These are phyloP conservation scores for Claviceps pusilla DNA, from an alignment of 2,329 filamentous ascomycete species.

Conservation along the genomic window DNA sequence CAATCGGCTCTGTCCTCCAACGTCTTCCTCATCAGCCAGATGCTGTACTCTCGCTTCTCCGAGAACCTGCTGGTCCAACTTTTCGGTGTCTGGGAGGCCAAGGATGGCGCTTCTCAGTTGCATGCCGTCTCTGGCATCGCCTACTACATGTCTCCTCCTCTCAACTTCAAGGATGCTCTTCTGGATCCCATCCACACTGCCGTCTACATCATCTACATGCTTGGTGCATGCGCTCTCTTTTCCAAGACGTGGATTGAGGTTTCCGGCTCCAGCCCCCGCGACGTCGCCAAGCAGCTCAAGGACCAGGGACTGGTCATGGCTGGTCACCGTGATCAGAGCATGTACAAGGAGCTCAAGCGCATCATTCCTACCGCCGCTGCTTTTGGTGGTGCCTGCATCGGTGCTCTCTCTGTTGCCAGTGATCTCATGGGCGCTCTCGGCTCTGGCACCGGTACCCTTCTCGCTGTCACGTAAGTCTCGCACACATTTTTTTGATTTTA, in stretches of 20 bases:
- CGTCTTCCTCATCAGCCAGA: conserved; percentile 97
- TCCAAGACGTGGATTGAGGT: conserved; percentile 99
- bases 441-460: conserved; percentile 90
- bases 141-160: conserved; percentile 98
- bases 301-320: conserved; percentile 99
- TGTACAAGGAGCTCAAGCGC: conserved; percentile 99
- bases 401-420: conserved; percentile 85
- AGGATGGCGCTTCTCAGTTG: conserved; percentile 90
- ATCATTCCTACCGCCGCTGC: conserved; percentile 96
- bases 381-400: conserved; percentile 97
- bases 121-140: conserved; percentile 85
- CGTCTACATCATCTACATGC: conserved; percentile 94
- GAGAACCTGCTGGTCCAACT: conserved; percentile 97
- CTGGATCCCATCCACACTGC: conserved; percentile 93
- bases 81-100: conserved; percentile 95
- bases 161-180: conserved; percentile 94
- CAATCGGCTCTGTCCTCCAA: conserved; percentile 98
- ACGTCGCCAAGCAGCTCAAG: conserved; percentile 99
- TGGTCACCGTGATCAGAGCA: conserved; percentile 97
- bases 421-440: conserved; percentile 92
- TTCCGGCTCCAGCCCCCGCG: conserved; percentile 89
- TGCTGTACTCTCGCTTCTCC: conserved; percentile 97
- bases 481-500: not conserved
- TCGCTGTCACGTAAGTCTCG: conserved; percentile 88
- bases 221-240: conserved; percentile 92